Conservation (phyloP, 1,139 yeast species). For the Saccharomyces hybrid region DNA sequence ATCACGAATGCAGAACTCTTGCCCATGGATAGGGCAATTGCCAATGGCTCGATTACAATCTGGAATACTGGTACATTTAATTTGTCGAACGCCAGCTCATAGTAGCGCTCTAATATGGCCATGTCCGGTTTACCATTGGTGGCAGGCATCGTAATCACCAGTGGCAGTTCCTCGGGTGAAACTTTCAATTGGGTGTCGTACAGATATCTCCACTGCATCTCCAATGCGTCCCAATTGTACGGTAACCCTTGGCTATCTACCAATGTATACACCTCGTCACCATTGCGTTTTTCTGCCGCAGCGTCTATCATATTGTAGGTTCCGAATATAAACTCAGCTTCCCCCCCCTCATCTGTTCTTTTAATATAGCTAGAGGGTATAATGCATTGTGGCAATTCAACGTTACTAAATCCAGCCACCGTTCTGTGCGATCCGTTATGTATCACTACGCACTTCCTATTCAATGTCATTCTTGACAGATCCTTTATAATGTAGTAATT, state of each 20-base stretch:
- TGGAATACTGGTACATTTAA: constrained; percentile 62
- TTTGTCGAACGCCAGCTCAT: constrained; percentile 59
- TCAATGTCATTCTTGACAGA: constrained; percentile 5
- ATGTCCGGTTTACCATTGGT: constrained; percentile 40
- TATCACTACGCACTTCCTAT: constrained; percentile 43
- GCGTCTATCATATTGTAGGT: constrained; percentile 33
- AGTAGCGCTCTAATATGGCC: constrained; percentile 33
- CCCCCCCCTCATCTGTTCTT: constrained; percentile 17
- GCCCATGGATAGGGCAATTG: constrained; percentile 63
- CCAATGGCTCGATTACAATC: constrained; percentile 60
- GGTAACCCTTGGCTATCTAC: constrained; percentile 53
- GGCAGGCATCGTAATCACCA: constrained; percentile 59
- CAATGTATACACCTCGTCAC: constrained; percentile 52
- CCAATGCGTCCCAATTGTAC: constrained; percentile 58
- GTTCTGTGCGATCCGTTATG: constrained; percentile 62
- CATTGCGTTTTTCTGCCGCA: constrained; percentile 35
- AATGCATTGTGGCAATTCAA: constrained; percentile 53
- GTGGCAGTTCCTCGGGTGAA: constrained; percentile 49
- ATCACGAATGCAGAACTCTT: constrained; percentile 60
- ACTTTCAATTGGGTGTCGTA: constrained; percentile 42
- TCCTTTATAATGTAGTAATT: not conserved
- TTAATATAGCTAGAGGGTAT: constrained; percentile 51
- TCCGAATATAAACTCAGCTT: constrained; percentile 43
- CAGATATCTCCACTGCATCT: constrained; percentile 53
- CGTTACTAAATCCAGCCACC: constrained; percentile 64